phyloP scores from a whole-genome alignment of 2,329 filamentous ascomycete species.

The Pleoardoris graminearum region DNA sequence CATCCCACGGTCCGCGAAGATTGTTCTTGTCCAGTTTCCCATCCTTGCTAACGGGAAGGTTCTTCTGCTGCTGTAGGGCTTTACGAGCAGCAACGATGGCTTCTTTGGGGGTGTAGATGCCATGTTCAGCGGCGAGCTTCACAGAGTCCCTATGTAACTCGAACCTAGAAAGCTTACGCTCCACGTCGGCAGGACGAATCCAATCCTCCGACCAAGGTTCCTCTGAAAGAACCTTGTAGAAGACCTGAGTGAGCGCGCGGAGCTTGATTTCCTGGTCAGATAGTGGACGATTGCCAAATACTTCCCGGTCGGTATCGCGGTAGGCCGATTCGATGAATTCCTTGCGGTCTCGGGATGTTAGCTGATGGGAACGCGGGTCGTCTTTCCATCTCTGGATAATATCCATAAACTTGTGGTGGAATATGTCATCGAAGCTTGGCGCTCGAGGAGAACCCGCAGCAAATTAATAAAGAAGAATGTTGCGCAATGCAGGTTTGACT shows the following conservation, averaged over 20 bases:
- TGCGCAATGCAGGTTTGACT: background rate
- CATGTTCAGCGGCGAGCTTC: constrained; percentile 34
- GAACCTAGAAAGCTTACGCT: constrained; percentile 44
- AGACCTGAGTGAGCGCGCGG: constrained; percentile 43
- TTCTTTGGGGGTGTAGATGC: constrained; percentile 35
- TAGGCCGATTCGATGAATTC: constrained; percentile 39
- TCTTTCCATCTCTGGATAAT: constrained; percentile 39
- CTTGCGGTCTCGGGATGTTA: constrained; percentile 41
- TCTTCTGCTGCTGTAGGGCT: constrained; percentile 20
- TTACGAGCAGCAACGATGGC: constrained; percentile 40
- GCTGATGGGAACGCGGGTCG: constrained; percentile 29
- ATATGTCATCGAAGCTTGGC: constrained; percentile 41
- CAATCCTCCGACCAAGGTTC: constrained; percentile 45
- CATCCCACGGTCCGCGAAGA: constrained; percentile 38
- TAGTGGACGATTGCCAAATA: constrained; percentile 34
- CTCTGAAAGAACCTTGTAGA: constrained; percentile 44
- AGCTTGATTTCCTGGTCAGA: constrained; percentile 40
- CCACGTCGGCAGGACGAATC: constrained; percentile 44
- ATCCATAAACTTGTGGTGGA: constrained; percentile 40
- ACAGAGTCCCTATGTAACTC: constrained; percentile 44
- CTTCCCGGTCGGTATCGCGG: constrained; percentile 32
- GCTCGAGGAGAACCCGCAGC: constrained; percentile 18
- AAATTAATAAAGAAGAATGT: constrained; percentile 9
- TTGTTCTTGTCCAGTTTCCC: constrained; percentile 12
- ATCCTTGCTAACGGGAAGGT: constrained; percentile 25